Base-by-base conservation (phyloP, 345 rosid species). In the Aethionema arabicum region DNA sequence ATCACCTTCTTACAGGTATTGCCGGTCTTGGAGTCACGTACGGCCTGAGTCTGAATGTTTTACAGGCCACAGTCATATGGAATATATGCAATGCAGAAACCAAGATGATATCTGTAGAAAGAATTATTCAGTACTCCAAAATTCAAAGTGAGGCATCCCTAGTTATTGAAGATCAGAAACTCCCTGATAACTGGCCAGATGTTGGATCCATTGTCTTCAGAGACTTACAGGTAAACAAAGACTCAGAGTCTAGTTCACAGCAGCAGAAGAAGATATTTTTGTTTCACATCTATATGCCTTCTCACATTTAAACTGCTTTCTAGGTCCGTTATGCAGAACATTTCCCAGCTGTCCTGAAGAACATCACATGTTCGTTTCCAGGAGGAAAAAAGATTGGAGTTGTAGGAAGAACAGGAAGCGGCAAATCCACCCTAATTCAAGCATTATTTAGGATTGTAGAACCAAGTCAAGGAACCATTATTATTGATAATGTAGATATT, bases 401-500 rank as follows among this genome's bases (percentile, higher is more conserved):
- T 11, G 98, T 91, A 36, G 98, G 96, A 71, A 85, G 98, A 76
- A 91, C 96, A 46, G 96, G 96, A 52, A 88, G 98, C 49, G 96
- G 98, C 53, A 91, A 91, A 75, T 88, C 98, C 59, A 91, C 98
- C 32, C 78, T 91, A 6, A 86, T 83, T 68, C 98, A 88, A 67
- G 95, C 96, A 42, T 42, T 91, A 33, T 91, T 91, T 78, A 83
- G 98, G 73, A 88, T 88, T 47, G 83, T 88, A 12, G 96, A 91
- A 56, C 84, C 96, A 11, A 82, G 82, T 70, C 83, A 86, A 46
- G 98, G 98, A 64, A 86, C 86, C 61, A 88, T 91, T 64, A 63
- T 81, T 46, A 88, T 91, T 14, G 98, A 91, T 33, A 57, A 81
- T 10, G 78, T 86, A 5, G 98, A 91, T 66, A 82, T 88, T 21